Evolutionary conservation across 345 rosid species (phyloP).

Genomic region (Populus ilicifolia): DNA sequence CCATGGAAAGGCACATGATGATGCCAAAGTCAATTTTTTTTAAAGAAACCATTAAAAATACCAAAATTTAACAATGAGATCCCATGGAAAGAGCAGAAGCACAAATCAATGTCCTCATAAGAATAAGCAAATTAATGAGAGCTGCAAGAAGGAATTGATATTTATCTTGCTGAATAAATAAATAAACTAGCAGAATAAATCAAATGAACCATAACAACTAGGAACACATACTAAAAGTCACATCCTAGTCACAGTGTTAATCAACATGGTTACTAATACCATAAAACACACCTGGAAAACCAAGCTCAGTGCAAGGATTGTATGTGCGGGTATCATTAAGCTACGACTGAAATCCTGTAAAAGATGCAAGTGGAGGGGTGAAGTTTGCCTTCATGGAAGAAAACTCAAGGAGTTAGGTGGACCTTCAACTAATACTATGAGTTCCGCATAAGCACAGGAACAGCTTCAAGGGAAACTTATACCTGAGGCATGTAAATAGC

Average conservation of each 20-base stretch:
- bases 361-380: conserved; percentile 12
- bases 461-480: conserved; percentile 11
- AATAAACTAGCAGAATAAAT: background rate
- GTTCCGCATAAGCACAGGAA: background rate
- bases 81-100: too few species aligned
- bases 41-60: too few species aligned
- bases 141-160: background rate
- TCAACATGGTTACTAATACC: background rate
- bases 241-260: background rate
- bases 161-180: background rate
- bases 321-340: conserved; percentile 78
- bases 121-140: background rate
- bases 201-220: background rate
- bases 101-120: background rate
- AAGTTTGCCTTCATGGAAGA: background rate
- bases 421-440: background rate
- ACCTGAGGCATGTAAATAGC: conserved; percentile 95
- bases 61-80: too few species aligned
- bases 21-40: too few species aligned
- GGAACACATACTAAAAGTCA: background rate
- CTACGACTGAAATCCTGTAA: conserved; percentile 71
- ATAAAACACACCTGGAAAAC: conserved; percentile 67
- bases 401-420: background rate
- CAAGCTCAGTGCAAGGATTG: conserved; percentile 61
- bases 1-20: background rate